These are phyloP conservation scores for Pleurotus sapidus DNA, from an alignment of 768 basidiomycete species.

Conservation along the genomic window DNA sequence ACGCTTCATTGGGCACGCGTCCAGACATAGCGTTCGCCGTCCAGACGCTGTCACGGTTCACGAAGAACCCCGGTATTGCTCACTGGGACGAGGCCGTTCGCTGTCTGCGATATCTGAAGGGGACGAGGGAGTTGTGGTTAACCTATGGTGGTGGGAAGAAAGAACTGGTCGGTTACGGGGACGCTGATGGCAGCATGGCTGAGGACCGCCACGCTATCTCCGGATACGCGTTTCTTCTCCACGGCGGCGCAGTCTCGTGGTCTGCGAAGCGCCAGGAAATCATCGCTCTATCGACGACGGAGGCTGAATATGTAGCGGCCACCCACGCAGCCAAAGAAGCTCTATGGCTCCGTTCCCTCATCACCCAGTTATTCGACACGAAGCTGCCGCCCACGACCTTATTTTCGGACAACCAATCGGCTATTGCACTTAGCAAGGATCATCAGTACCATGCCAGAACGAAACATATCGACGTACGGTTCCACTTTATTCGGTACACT, in stretches of 20 bases:
- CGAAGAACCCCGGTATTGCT: constrained; percentile 23
- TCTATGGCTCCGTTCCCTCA: constrained; percentile 22
- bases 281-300: constrained; percentile 11
- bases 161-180: constrained; percentile 15
- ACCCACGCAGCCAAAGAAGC: constrained; percentile 13
- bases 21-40: constrained; percentile 26
- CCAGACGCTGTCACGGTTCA: constrained; percentile 23
- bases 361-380: constrained; percentile 15
- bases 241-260: constrained; percentile 24
- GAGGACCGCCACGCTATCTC: constrained; percentile 22
- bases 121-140: constrained; percentile 11
- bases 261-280: constrained; percentile 18
- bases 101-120: constrained; percentile 30
- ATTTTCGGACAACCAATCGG: no score
- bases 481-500: no score
- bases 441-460: no score
- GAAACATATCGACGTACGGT: no score
- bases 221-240: constrained; percentile 25
- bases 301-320: constrained; percentile 14
- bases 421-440: no score
- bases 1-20: constrained; percentile 20
- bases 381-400: no score
- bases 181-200: constrained; percentile 17
- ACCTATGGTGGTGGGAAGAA: constrained; percentile 12
- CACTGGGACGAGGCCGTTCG: neutral